phyloP scores from a whole-genome alignment of 495 filamentous ascomycete genomes.

The Trichoderma erinaceum region DNA sequence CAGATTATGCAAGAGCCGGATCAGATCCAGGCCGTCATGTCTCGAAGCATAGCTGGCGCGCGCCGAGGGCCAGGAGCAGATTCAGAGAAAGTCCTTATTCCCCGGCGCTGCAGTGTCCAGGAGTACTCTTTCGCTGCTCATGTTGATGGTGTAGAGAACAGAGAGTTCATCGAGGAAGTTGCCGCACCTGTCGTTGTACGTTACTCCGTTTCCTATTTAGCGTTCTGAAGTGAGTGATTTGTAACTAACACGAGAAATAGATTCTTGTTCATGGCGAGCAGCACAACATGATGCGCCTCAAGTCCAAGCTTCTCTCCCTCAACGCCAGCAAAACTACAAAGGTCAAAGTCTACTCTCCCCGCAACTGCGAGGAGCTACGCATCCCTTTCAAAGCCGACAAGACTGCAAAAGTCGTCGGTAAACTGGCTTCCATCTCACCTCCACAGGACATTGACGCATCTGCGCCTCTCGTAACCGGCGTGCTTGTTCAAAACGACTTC shows the following conservation, averaged over 20 bases:
- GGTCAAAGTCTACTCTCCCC: slow-evolving; percentile 84
- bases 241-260: too few relatives aligned
- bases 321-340: slow-evolving; percentile 73
- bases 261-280: slow-evolving; percentile 96
- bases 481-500: slow-evolving; percentile 94
- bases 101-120: slow-evolving; percentile 81
- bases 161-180: slow-evolving; percentile 91
- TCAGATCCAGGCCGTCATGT: slow-evolving; percentile 88
- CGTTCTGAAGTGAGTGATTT: neutral
- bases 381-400: slow-evolving; percentile 97
- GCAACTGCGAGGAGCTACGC: slow-evolving; percentile 90
- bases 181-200: slow-evolving; percentile 84
- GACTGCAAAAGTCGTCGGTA: slow-evolving; percentile 91
- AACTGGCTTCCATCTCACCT: slow-evolving; percentile 73
- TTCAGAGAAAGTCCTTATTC: slow-evolving; percentile 81
- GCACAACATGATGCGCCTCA: slow-evolving; percentile 95
- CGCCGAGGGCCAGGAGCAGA: slow-evolving; percentile 53
- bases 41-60: slow-evolving; percentile 49
- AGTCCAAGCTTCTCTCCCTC: slow-evolving; percentile 85
- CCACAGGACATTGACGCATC: slow-evolving; percentile 37
- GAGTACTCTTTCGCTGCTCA: slow-evolving; percentile 94
- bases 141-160: slow-evolving; percentile 92
- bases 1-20: slow-evolving; percentile 88
- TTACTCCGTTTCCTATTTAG: slow-evolving; percentile 19
- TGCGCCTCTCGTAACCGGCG: slow-evolving; percentile 67